Conservation (phyloP, 768 basidiomycete genomes). For the Pleurotus ostreatus region DNA sequence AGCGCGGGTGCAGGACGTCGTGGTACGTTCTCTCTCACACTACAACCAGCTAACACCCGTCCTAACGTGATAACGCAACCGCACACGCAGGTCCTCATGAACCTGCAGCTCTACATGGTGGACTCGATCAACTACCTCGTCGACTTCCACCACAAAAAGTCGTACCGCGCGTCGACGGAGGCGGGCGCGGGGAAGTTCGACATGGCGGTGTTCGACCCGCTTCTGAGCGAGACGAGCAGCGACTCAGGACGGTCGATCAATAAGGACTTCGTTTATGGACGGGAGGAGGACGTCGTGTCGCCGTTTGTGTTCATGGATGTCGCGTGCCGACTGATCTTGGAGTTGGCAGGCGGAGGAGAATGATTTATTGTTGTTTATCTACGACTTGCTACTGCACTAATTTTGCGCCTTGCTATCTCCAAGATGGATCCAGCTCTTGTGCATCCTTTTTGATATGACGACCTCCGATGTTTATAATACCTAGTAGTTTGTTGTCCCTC, state of each 20-base stretch:
- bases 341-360: constrained; percentile 73
- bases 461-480: no score
- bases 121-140: constrained; percentile 96
- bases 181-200: constrained; percentile 70
- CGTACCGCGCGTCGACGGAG: constrained; percentile 73
- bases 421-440: no score
- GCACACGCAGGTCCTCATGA: constrained; percentile 78
- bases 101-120: constrained; percentile 95
- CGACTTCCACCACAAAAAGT: constrained; percentile 97
- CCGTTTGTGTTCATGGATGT: constrained; percentile 98
- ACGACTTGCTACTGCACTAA: no score
- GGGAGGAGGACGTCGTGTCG: constrained; percentile 66
- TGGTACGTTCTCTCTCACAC: constrained; percentile 50
- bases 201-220: constrained; percentile 49
- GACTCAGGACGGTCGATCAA: constrained; percentile 56
- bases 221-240: constrained; percentile 46
- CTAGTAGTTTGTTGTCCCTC: no score
- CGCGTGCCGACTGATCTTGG: constrained; percentile 88
- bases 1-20: constrained; percentile 84
- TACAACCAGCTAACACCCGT: no score
- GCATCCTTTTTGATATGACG: no score
- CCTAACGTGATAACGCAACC: no score
- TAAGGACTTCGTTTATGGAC: constrained; percentile 35
- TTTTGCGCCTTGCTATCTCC: no score
- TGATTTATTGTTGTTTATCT: constrained; percentile 1